Conservation (phyloP, 345 rosid species). For the Lepidium aucheri region DNA sequence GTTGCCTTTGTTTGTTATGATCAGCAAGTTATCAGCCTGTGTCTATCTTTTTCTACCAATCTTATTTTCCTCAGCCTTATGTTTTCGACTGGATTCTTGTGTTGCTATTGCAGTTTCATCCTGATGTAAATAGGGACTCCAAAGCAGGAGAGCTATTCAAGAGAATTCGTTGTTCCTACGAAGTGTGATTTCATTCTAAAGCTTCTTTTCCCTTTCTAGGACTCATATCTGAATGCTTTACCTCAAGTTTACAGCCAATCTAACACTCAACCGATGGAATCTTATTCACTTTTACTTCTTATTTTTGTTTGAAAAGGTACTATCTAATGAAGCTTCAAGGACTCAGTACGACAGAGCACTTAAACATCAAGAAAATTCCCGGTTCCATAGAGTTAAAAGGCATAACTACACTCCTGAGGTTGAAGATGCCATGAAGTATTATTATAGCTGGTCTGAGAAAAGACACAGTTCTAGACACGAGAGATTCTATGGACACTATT, state of each 20-base stretch:
- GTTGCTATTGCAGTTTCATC: constrained; percentile 57
- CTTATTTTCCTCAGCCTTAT: neutral
- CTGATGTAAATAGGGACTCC: constrained; percentile 74
- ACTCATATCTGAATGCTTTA: neutral
- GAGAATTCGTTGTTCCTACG: constrained; percentile 64
- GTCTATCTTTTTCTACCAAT: neutral
- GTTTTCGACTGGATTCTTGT: constrained; percentile 6
- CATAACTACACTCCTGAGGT: constrained; percentile 31
- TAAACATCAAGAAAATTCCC: constrained; percentile 32
- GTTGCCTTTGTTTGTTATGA: neutral
- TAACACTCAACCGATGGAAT: neutral
- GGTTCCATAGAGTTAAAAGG: constrained; percentile 30
- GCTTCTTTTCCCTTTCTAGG: neutral
- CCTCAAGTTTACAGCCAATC: neutral
- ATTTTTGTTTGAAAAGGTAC: constrained; percentile 35
- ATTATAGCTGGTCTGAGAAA: constrained; percentile 54
- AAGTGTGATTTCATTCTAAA: constrained; percentile 39
- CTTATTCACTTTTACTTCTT: neutral
- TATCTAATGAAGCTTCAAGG: constrained; percentile 68
- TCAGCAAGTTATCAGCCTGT: neutral
- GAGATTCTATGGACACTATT: constrained; percentile 35
- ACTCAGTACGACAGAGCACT: constrained; percentile 50
- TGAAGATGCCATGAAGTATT: constrained; percentile 40
- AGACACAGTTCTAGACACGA: constrained; percentile 39
- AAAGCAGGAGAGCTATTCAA: constrained; percentile 69